phyloP scores from a whole-genome alignment of 805 yeast genomes.

The Millerozyma miso region DNA sequence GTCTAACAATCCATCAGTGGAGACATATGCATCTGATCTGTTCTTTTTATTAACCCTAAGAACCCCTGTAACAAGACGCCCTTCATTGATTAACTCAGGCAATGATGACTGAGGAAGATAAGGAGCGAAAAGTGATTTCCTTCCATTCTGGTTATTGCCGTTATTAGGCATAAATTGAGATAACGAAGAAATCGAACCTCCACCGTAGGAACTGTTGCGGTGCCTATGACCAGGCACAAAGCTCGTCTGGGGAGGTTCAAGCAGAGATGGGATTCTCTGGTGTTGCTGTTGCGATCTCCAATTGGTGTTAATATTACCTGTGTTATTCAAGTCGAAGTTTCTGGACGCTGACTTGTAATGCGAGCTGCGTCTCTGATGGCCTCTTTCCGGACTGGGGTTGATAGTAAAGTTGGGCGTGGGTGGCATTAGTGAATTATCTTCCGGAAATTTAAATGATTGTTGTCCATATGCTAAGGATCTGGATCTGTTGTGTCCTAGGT shows the following conservation, averaged over 20 bases:
- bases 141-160: slow-evolving; percentile 37
- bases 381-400: slow-evolving; percentile 35
- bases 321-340: slow-evolving; percentile 32
- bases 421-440: slow-evolving; percentile 40
- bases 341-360: slow-evolving; percentile 38
- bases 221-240: slow-evolving; percentile 80
- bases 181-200: slow-evolving; percentile 53
- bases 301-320: slow-evolving; percentile 45
- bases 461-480: slow-evolving; percentile 43
- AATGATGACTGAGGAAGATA: slow-evolving; percentile 90
- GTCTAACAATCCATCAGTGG: slow-evolving; percentile 91
- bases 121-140: slow-evolving; percentile 91
- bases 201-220: slow-evolving; percentile 59
- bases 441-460: slow-evolving; percentile 60
- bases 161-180: slow-evolving; percentile 32
- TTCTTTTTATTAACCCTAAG: slow-evolving; percentile 93
- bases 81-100: slow-evolving; percentile 85
- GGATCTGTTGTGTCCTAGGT: slow-evolving; percentile 29
- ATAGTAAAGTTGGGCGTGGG: slow-evolving; percentile 51
- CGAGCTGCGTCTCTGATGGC: slow-evolving; percentile 37
- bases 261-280: slow-evolving; percentile 20
- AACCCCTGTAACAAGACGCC: slow-evolving; percentile 87
- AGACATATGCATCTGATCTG: slow-evolving; percentile 96
- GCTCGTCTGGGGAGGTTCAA: slow-evolving; percentile 33
- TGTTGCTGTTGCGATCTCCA: slow-evolving; percentile 51